Evolutionary conservation across 2,329 filamentous ascomycete species (phyloP).

Genomic region (Aspergillus sergii): DNA sequence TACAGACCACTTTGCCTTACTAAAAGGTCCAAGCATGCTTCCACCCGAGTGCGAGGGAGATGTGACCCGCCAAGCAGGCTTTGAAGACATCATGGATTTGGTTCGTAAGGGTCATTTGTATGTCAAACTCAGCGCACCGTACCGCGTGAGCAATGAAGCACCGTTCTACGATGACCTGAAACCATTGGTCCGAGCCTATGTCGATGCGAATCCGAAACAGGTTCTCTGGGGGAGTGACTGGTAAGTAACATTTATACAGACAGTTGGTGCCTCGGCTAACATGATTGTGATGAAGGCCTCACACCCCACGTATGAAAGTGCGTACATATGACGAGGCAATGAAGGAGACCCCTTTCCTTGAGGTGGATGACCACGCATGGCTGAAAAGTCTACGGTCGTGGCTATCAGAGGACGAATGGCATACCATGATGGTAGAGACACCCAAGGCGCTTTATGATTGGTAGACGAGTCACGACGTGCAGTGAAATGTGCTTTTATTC

Average conservation of each 20-base stretch:
- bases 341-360: slow-evolving; percentile 31
- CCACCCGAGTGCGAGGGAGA: slow-evolving; percentile 22
- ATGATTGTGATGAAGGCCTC: slow-evolving; percentile 29
- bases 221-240: slow-evolving; percentile 46
- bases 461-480: neutral
- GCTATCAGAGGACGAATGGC: slow-evolving; percentile 28
- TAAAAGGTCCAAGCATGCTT: slow-evolving; percentile 40
- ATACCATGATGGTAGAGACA: slow-evolving; percentile 27
- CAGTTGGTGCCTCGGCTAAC: neutral
- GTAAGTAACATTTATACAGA: slow-evolving; percentile 14
- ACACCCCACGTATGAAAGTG: slow-evolving; percentile 43
- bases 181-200: slow-evolving; percentile 16
- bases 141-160: slow-evolving; percentile 34
- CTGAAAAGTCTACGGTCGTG: slow-evolving; percentile 28
- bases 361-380: slow-evolving; percentile 32
- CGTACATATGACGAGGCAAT: slow-evolving; percentile 37
- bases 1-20: slow-evolving; percentile 42
- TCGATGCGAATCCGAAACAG: slow-evolving; percentile 4
- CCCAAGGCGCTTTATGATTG: slow-evolving; percentile 23
- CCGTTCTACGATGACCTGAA: slow-evolving; percentile 37
- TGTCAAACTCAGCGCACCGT: slow-evolving; percentile 44
- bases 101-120: slow-evolving; percentile 36
- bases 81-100: slow-evolving; percentile 33
- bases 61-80: slow-evolving; percentile 32
- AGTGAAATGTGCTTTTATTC: too few species aligned